Evolutionary conservation across 192 early-diverging fungal species (phyloP).

Genomic region (Piromyces finnis): DNA sequence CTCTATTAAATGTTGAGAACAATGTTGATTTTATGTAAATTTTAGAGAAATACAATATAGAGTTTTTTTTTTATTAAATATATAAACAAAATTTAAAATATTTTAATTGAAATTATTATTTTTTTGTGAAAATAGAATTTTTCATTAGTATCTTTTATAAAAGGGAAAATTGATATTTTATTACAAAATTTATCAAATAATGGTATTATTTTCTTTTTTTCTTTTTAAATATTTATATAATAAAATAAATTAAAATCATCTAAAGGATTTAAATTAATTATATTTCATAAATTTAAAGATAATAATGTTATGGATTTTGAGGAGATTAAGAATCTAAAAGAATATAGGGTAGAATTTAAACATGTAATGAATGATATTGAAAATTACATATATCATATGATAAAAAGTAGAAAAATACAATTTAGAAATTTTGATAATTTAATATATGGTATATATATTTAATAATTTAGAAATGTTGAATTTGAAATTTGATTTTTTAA

Average conservation of each 20-base stretch:
- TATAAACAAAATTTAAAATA: no score
- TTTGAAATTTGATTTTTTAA: no score
- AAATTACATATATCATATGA: background rate
- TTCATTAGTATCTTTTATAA: background rate
- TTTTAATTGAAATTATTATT: no score
- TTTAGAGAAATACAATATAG: background rate
- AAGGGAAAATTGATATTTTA: background rate
- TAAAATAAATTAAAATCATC: no score
- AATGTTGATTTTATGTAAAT: background rate
- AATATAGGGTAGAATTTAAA: background rate
- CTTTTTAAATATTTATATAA: no score
- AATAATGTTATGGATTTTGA: background rate
- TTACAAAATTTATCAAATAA: background rate
- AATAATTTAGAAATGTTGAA: no score
- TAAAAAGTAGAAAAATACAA: background rate
- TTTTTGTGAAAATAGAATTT: background rate
- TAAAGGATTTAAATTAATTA: no score
- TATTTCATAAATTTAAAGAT: no score
- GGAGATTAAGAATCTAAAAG: background rate
- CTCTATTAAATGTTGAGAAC: background rate
- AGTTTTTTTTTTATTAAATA: background rate
- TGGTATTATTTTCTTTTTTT: background rate
- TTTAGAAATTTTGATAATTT: background rate
- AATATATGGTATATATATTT: no score
- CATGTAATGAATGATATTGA: background rate